Evolutionary conservation across 768 basidiomycete species (phyloP).

Genomic region (Dacryopinax primogenitus): DNA sequence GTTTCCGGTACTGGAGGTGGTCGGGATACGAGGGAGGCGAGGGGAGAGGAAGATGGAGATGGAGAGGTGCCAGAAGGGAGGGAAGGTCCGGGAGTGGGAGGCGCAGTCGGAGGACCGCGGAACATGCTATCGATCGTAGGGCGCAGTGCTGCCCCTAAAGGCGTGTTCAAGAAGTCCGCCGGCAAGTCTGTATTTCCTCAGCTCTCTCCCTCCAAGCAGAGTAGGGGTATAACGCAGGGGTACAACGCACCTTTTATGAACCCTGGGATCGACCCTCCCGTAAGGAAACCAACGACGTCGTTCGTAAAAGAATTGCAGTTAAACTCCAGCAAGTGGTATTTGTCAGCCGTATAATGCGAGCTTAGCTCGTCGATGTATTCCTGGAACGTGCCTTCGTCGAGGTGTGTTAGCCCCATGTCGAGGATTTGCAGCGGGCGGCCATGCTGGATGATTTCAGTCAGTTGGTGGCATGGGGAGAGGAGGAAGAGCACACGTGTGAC

Average conservation of each 20-base stretch:
- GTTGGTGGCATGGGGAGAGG: not conserved
- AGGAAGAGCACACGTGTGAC: slow-evolving; percentile 53
- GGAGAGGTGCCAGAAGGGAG: slow-evolving; percentile 26
- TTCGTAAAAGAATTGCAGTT: slow-evolving; percentile 94
- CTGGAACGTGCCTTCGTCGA: slow-evolving; percentile 74
- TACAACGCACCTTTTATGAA: slow-evolving; percentile 67
- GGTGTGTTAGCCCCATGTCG: slow-evolving; percentile 62
- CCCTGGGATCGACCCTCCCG: slow-evolving; percentile 63
- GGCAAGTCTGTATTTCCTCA: slow-evolving; percentile 43
- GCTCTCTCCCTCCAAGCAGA: not conserved
- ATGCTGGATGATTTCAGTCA: slow-evolving; percentile 36
- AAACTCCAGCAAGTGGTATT: slow-evolving; percentile 55
- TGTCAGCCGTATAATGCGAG: slow-evolving; percentile 77
- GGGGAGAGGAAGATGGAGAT: slow-evolving; percentile 33
- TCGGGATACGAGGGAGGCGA: slow-evolving; percentile 23
- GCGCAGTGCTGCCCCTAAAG: slow-evolving; percentile 70
- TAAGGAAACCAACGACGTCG: slow-evolving; percentile 76
- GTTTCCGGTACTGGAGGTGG: slow-evolving; percentile 29
- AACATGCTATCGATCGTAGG: slow-evolving; percentile 91
- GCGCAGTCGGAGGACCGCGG: slow-evolving; percentile 38
- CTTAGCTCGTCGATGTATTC: slow-evolving; percentile 70
- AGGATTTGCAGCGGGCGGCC: slow-evolving; percentile 57
- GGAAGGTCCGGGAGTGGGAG: slow-evolving; percentile 26
- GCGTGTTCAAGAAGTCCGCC: slow-evolving; percentile 75
- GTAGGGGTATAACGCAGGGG: not conserved